Base-by-base conservation (phyloP, 805 yeast species). In the Priceomyces carsonii region DNA sequence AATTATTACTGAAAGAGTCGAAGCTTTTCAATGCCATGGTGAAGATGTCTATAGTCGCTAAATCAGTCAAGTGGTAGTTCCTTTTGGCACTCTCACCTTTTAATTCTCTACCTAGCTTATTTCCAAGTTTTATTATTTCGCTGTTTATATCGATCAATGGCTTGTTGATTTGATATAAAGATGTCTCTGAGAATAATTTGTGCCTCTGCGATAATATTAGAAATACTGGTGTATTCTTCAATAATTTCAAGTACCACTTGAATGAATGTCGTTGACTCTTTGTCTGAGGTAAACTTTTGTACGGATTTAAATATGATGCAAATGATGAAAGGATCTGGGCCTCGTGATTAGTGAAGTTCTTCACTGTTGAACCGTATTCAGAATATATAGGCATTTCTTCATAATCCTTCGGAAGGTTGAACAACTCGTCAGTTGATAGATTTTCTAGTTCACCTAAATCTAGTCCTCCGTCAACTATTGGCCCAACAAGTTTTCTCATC, bases 61-160 rank as follows among this genome's bases (percentile, higher is more conserved):
- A 45, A 17, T 59, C 57, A 1, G 67, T 55, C 14, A 64, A 45
- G 34, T 64, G 64, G 44, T 66, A 66, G 24, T 45, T 50, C 15
- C 68, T 42, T 2, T 39, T 38, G 9, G 46, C 29, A 21, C 32
- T 43, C 17, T 36, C 40, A 6, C 35, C 26, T 8, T 25, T 18
- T 7, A 10, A 32, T 4, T 18, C 17, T 8, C 21, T 25, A 29
- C 33, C 21, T 16, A 35, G 40, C 6, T 30, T 24, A 10, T 29
- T 41, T 8, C 40, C 39, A 9, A 54, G 28, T 18, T 20, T 20
- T 7, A 25, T 35, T 5, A 59, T 26, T 8, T 29, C 12, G 3
- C 31, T 18, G 16, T 41, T 34, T 12, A 62, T 39, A 12, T 46
- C 43, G 2, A 22, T 16, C 3, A 41, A 37, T 10, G 60, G 57